A percentile compares a stretch with the other conserved stretches of the same genome.
phyloP scores from a whole-genome alignment of 768 basidiomycete species.

The Pholiota molesta region DNA sequence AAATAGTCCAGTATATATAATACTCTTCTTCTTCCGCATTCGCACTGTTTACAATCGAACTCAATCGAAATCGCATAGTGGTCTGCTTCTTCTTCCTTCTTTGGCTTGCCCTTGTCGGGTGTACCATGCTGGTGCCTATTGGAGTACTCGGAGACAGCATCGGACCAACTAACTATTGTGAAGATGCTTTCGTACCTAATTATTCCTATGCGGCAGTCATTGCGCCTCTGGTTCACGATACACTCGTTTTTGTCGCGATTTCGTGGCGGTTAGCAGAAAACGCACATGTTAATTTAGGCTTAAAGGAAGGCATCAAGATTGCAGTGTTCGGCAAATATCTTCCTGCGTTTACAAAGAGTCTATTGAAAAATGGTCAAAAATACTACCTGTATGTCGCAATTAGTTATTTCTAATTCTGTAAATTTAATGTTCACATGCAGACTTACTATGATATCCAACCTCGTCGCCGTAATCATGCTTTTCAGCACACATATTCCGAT shows the following conservation, averaged over 20 bases:
- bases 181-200: constrained; percentile 1
- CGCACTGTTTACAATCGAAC: constrained; percentile 8
- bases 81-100: constrained; percentile 7
- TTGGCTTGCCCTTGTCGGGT: constrained; percentile 8
- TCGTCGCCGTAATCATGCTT: constrained; percentile 1
- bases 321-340: constrained; percentile 9
- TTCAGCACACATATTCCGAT: constrained; percentile 4
- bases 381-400: constrained; percentile 10
- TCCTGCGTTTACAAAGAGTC: constrained; percentile 9
- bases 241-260: constrained; percentile 10
- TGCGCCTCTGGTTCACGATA: constrained; percentile 8
- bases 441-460: background rate
- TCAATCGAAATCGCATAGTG: constrained; percentile 1
- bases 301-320: constrained; percentile 1
- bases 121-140: constrained; percentile 1
- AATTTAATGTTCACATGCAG: too few species aligned
- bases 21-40: constrained; percentile 10
- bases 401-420: too few species aligned
- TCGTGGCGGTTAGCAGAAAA: constrained; percentile 8
- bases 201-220: constrained; percentile 2
- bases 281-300: background rate
- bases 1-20: too few species aligned
- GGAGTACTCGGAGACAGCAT: constrained; percentile 6
- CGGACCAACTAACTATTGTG: constrained; percentile 11
- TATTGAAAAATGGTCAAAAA: constrained; percentile 13